phyloP scores from a whole-genome alignment of 257 asterid genomes.

The Perilla frutescens region DNA sequence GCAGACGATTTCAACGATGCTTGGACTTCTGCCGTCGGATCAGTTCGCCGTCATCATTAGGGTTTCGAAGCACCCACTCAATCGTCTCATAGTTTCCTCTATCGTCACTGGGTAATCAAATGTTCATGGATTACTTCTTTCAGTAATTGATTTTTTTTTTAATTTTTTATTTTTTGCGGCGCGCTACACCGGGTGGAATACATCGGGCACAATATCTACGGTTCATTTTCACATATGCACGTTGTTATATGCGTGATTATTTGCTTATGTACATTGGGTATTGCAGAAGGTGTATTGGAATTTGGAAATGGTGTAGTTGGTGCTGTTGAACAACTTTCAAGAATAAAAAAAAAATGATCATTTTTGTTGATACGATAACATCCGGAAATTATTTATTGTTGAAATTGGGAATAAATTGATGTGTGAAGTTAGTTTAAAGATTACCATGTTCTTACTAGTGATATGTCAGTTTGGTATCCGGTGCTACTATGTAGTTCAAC shows the following conservation, averaged over 20 bases:
- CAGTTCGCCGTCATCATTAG: conserved; percentile 77
- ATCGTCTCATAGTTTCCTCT: conserved; percentile 84
- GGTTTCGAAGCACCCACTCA: conserved; percentile 72
- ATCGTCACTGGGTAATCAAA: conserved; percentile 81
- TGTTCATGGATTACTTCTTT: neutral
- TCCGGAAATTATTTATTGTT: neutral
- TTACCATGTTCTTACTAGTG: neutral
- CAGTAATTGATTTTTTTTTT: conserved; percentile 18
- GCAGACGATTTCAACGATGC: conserved; percentile 97
- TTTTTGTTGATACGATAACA: neutral
- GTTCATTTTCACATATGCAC: neutral
- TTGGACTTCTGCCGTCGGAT: conserved; percentile 97
- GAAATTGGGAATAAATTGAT: neutral
- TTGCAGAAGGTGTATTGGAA: no score
- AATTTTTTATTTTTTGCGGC: neutral
- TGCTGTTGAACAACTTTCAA: neutral
- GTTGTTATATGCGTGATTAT: neutral
- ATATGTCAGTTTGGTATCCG: neutral
- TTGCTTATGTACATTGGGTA: neutral
- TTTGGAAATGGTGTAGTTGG: neutral
- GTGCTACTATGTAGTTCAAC: conserved; percentile 20
- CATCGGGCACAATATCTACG: neutral
- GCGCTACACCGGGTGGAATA: neutral
- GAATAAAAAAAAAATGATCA: neutral
- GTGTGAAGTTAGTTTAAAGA: neutral